Evolutionary conservation across 768 basidiomycete species (phyloP), one percentile per base, ranked within the genome.

Genomic region (Hydnomerulius pinastri): DNA sequence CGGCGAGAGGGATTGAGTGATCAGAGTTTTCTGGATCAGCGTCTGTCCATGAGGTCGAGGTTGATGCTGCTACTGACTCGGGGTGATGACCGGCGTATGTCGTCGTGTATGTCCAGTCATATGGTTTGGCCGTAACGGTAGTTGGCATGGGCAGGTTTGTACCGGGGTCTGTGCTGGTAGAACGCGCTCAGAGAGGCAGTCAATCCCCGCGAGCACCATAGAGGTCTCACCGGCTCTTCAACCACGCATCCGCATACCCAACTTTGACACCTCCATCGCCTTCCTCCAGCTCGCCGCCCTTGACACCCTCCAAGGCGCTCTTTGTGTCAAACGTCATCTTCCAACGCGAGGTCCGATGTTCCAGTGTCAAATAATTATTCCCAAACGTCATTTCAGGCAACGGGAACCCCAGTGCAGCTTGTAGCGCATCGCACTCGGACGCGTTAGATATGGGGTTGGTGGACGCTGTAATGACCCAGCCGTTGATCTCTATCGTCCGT

Each of bases 71-170:
- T 13, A 43, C 41, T 2, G 27, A 20, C 11, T 43, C 27, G 18
- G 43, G 48, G 17, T 54, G 58, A 57, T 87, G 83, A 0, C 96
- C 97, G 0, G 83, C 60, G 58, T 98, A 94, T 3, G 79, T 83
- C 2, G 93, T 91, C 2, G 95, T 97, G 67, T 97, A 98, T 10
- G 97, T 99, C 97, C 97, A 98, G 64, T 99, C 97, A 68, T 91
- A 98, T 0, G 87, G 88, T 59, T 95, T 97, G 7, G 92, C 87
- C 0, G 78, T 64, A 18, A 85, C 80, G 5, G 89, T 89, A 54
- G 78, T 68, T 3, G 90, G 88, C 72, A 90, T 81, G 0, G 86
- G 82, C 11, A 82, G 67, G 35, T 65, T 68, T 12, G 90, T 85
- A 20, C 77, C 74, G 1, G 89, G 80, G 46, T 79, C 82, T 61